Base-by-base conservation (phyloP, 495 filamentous ascomycete genomes). In the Penicillium cosmopolitanum region DNA sequence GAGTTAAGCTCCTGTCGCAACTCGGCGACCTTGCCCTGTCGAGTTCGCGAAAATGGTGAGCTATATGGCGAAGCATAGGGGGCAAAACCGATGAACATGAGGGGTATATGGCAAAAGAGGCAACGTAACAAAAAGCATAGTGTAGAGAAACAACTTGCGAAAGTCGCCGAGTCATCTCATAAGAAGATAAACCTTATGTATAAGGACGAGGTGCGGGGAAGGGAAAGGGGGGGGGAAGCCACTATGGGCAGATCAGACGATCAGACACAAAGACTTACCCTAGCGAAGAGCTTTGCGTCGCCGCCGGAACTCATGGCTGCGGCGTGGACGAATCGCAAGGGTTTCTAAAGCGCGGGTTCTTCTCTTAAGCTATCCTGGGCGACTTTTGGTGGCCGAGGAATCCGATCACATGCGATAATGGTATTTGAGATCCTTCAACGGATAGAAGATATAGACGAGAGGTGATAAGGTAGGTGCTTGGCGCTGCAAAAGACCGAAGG, bases 231-330 rank as follows among this genome's bases (percentile, higher is more conserved):
- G 55, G 51, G 16, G n/a, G 19, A 18, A 44, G 42, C 42, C 42
- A 44, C 42, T 19, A 19, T n/a, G 16, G 16, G 42, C 9, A 62
- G 51, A 66, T 64, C 57, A 57, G 55, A 56, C 50, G 62, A 63
- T 64, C 56, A 64, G 51, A 55, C 33, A 55, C 43, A 61, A 50
- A 54, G 28, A 90, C 92, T 75, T 94, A 99, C 95, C 80, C 96
- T 88, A 66, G 96, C 93, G 82, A 99, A 99, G 79, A 98, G 87
- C 85, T 97, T 97, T 79, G 95, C 96, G 86, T 98, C 95, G 77
- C 93, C 91, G 77, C 89, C 91, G 55, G 89, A 84, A 80, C 86
- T 89, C 87, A 92, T 94, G 62, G 64, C 46, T 66, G 57, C 59
- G 62, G 52, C 40, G 44, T 66, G 53, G 54, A 43, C 67, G 57